Percentiles rank a stretch among this genome's conserved stretches.
phyloP scores from a whole-genome alignment of 2,329 filamentous ascomycete genomes.

The Emmonsiellopsis sp. region DNA sequence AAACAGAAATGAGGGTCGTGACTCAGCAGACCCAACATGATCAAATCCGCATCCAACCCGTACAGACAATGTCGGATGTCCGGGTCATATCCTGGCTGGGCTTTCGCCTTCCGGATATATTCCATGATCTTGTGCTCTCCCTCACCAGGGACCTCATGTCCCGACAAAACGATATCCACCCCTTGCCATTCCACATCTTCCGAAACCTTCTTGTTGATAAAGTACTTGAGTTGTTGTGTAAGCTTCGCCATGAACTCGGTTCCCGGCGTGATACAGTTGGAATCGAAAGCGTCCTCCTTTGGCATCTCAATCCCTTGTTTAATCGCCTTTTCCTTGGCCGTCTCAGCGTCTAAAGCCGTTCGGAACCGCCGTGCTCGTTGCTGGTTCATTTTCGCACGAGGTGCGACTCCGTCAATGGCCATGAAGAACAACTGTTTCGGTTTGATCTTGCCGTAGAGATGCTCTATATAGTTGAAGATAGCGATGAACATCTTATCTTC shows the following conservation, averaged over 20 bases:
- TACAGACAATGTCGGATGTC: conserved; percentile 96
- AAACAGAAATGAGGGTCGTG: conserved; percentile 98
- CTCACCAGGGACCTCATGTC: conserved; percentile 95
- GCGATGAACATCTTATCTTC: conserved; percentile 99
- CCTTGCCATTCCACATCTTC: conserved; percentile 97
- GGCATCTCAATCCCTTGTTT: conserved; percentile 83
- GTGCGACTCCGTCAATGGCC: conserved; percentile 96
- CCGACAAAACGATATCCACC: conserved; percentile 89
- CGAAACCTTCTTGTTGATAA: conserved; percentile 96
- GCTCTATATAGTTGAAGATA: conserved; percentile 99
- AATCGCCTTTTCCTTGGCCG: conserved; percentile 85
- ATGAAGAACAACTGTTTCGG: conserved; percentile 98
- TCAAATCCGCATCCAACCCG: conserved; percentile 91
- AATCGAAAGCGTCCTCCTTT: conserved; percentile 92
- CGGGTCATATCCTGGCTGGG: conserved; percentile 81
- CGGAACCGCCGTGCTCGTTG: conserved; percentile 91
- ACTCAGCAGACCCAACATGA: conserved; percentile 94
- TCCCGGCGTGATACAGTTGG: conserved; percentile 95
- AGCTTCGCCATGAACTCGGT: conserved; percentile 98
- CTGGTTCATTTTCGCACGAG: conserved; percentile 99
- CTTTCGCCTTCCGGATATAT: conserved; percentile 95
- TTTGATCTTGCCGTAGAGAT: conserved; percentile 97
- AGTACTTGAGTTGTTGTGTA: conserved; percentile 90
- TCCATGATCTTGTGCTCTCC: conserved; percentile 99
- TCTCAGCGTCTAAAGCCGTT: conserved; percentile 83